These are phyloP conservation scores for Ceratocystis smalleyi DNA, from an alignment of 2,329 filamentous ascomycete species.

Conservation along the genomic window DNA sequence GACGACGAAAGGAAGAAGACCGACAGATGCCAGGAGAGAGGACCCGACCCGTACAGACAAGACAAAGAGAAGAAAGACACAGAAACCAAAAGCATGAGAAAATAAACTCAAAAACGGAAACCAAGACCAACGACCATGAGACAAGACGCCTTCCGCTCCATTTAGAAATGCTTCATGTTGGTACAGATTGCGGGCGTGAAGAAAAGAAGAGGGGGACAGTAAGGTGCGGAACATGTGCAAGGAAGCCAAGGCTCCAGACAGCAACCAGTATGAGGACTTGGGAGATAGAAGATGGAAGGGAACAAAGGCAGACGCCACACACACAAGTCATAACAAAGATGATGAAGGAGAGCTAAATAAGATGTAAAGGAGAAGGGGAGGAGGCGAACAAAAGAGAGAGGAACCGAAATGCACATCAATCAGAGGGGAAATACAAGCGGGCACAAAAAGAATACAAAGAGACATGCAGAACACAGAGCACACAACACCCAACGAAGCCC, in stretches of 20 bases:
- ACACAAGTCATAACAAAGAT: conserved; percentile 1
- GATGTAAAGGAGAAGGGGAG: not conserved
- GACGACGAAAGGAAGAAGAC: not conserved
- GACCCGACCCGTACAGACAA: not conserved
- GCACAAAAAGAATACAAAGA: conserved; percentile 1
- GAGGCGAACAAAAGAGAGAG: conserved; percentile 4
- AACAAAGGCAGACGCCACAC: not conserved
- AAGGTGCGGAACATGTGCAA: not conserved
- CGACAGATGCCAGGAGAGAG: not conserved
- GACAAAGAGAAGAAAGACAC: not conserved
- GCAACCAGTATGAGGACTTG: not conserved
- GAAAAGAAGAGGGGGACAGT: not conserved
- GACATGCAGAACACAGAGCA: not conserved
- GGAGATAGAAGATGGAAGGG: not conserved
- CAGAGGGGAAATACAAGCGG: conserved; percentile 5
- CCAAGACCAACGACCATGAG: not conserved
- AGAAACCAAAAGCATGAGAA: not conserved
- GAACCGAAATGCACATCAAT: not conserved
- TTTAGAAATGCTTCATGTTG: conserved; percentile 3
- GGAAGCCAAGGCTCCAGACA: not conserved
- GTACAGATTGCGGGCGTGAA: not conserved
- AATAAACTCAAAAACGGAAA: not conserved
- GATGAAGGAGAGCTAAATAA: not conserved
- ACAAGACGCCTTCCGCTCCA: not conserved
- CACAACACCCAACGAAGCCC: not conserved